Evolutionary conservation across 805 yeast species (phyloP).

Genomic region (Myxozyma mucilagina): DNA sequence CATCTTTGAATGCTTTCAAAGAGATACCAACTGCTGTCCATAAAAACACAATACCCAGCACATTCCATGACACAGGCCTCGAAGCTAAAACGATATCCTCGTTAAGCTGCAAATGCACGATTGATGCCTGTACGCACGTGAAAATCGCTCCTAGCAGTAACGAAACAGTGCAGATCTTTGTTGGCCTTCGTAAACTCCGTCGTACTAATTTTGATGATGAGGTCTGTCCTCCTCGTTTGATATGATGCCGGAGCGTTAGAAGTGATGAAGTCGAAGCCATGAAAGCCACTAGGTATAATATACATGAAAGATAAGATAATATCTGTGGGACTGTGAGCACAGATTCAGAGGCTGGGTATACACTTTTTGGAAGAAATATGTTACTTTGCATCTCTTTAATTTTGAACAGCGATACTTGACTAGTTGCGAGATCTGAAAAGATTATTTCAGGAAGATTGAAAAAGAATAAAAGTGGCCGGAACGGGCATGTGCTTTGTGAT

Average conservation of each 20-base stretch:
- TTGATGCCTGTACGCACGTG: background rate
- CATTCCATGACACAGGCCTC: slow-evolving; percentile 1
- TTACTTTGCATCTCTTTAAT: slow-evolving; percentile 18
- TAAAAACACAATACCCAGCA: background rate
- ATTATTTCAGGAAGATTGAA: slow-evolving; percentile 14
- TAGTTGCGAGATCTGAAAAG: slow-evolving; percentile 9
- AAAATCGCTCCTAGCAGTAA: slow-evolving; percentile 12
- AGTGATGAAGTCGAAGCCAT: slow-evolving; percentile 7
- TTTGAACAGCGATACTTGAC: background rate
- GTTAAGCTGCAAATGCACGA: slow-evolving; percentile 5
- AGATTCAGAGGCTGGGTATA: slow-evolving; percentile 5
- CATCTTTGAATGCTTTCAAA: background rate
- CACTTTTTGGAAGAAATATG: slow-evolving; percentile 15
- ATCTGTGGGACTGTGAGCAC: slow-evolving; percentile 9
- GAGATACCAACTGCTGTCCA: background rate
- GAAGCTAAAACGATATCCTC: slow-evolving; percentile 13
- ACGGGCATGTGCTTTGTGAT: slow-evolving; percentile 5
- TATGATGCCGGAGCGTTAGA: background rate
- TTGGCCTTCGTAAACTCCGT: slow-evolving; percentile 6
- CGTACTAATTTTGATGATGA: background rate
- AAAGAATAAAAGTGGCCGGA: slow-evolving; percentile 19
- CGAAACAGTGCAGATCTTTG: background rate
- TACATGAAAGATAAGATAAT: slow-evolving; percentile 4
- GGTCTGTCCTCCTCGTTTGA: background rate
- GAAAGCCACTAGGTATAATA: slow-evolving; percentile 12